These are phyloP conservation scores for Penicillium glabrum DNA, from an alignment of 2,329 filamentous ascomycete species.

Conservation along the genomic window DNA sequence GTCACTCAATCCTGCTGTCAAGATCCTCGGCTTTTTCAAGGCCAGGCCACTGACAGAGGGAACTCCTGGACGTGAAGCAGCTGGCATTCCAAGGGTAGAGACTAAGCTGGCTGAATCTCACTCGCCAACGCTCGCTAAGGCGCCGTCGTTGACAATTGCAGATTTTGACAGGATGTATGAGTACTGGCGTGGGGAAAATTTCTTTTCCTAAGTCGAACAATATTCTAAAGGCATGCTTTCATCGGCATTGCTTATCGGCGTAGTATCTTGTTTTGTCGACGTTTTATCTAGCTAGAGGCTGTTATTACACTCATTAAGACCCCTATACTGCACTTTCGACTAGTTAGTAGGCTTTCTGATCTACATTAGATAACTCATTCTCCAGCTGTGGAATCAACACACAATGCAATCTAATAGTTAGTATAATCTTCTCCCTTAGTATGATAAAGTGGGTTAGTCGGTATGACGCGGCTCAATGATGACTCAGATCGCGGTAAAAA, in stretches of 20 bases:
- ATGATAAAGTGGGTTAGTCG: neutral
- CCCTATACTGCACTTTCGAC: neutral
- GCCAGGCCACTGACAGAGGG: neutral
- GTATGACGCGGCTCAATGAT: too few relatives aligned
- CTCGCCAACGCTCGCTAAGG: neutral
- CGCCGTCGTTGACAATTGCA: neutral
- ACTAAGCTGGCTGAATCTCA: neutral
- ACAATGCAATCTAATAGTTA: neutral
- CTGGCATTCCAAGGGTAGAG: neutral
- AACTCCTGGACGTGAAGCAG: neutral
- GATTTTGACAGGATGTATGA: neutral
- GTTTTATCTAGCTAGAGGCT: neutral
- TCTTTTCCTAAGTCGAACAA: neutral
- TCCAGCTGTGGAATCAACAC: neutral
- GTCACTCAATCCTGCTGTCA: neutral
- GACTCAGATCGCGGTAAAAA: too few relatives aligned
- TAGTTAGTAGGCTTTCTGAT: neutral
- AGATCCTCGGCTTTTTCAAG: neutral
- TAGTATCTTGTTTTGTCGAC: neutral
- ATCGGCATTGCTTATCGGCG: neutral
- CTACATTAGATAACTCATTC: neutral
- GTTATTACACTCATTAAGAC: neutral
- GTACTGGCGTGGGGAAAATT: neutral
- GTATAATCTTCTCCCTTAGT: neutral
- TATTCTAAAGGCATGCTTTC: neutral